Conservation (phyloP, 257 asterid species). For the Leonotis leonurus region DNA sequence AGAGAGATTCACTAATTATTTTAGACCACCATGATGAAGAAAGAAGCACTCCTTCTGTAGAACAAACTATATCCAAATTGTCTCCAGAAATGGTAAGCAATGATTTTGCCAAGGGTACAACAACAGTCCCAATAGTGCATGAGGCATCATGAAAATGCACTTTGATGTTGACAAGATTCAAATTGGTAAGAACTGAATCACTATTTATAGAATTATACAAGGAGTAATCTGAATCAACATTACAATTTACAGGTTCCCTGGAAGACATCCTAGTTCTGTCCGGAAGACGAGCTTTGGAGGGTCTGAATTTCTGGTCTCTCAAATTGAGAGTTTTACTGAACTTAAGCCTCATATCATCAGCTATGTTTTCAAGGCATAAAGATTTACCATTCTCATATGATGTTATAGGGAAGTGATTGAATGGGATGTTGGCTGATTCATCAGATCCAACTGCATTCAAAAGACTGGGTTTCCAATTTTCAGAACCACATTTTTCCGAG, state of each 20-base stretch:
- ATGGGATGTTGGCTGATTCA: slow-evolving; percentile 36
- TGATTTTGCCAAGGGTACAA: slow-evolving; percentile 49
- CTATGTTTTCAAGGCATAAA: slow-evolving; percentile 26
- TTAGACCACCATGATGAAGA: slow-evolving; percentile 66
- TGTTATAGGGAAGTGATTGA: slow-evolving; percentile 37
- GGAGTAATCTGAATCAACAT: slow-evolving; percentile 21
- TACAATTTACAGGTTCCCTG: slow-evolving; percentile 18
- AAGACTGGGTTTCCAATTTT: slow-evolving; percentile 20
- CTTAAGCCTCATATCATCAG: slow-evolving; percentile 31
- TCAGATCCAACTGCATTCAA: slow-evolving; percentile 27
- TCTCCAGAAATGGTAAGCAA: slow-evolving; percentile 34
- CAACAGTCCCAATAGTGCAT: slow-evolving; percentile 54
- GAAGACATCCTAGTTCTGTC: slow-evolving; percentile 22
- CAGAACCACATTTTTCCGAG: slow-evolving; percentile 26
- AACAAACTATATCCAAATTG: slow-evolving; percentile 51
- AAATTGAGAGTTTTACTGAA: slow-evolving; percentile 35
- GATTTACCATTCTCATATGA: slow-evolving; percentile 27
- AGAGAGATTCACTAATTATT: slow-evolving; percentile 42
- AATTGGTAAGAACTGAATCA: slow-evolving; percentile 30
- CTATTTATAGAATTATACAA: slow-evolving; percentile 13
- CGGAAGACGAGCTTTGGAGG: slow-evolving; percentile 15
- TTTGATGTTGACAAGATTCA: slow-evolving; percentile 39
- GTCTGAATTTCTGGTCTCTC: slow-evolving; percentile 25
- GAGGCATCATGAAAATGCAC: slow-evolving; percentile 86
- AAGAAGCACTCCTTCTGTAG: slow-evolving; percentile 59